These are phyloP conservation scores for Haplosporangium sp. DNA, from an alignment of 371 early-diverging fungal species.

Conservation along the genomic window DNA sequence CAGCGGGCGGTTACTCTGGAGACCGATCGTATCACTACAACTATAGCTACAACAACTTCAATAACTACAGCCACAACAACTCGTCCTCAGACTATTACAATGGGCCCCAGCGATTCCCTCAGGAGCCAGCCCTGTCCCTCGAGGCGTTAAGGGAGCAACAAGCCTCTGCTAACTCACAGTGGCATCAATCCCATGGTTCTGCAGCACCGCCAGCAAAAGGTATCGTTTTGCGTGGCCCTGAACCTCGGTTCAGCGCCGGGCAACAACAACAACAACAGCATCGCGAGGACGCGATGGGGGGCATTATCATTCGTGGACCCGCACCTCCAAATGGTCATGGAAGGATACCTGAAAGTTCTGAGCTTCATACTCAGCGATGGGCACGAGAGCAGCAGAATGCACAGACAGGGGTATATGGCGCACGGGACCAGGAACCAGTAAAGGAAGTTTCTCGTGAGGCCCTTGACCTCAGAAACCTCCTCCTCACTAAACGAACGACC, in stretches of 20 bases:
- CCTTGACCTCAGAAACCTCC: conserved; percentile 19
- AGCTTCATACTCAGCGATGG: conserved; percentile 6
- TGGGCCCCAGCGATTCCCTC: neutral
- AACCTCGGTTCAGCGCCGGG: neutral
- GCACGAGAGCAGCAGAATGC: conserved; percentile 4
- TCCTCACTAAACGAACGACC: conserved; percentile 10
- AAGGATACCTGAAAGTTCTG: neutral
- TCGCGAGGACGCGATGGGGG: neutral
- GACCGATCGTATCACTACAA: conserved; percentile 12
- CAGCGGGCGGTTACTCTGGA: neutral
- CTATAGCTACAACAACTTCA: neutral
- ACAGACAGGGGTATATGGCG: neutral
- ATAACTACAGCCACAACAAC: no score
- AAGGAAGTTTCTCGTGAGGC: conserved; percentile 15
- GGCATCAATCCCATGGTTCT: no score
- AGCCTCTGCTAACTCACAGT: conserved; percentile 1
- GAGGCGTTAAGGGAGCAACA: conserved; percentile 25
- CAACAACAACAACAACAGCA: neutral
- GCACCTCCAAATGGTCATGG: neutral
- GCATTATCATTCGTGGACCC: conserved; percentile 19
- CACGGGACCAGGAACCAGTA: neutral
- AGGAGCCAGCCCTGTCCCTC: conserved; percentile 31
- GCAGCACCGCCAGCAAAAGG: neutral
- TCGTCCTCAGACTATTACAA: neutral
- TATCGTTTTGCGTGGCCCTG: neutral